phyloP scores from a whole-genome alignment of 306 rosid species.

The Heteromeles arbutifolia region DNA sequence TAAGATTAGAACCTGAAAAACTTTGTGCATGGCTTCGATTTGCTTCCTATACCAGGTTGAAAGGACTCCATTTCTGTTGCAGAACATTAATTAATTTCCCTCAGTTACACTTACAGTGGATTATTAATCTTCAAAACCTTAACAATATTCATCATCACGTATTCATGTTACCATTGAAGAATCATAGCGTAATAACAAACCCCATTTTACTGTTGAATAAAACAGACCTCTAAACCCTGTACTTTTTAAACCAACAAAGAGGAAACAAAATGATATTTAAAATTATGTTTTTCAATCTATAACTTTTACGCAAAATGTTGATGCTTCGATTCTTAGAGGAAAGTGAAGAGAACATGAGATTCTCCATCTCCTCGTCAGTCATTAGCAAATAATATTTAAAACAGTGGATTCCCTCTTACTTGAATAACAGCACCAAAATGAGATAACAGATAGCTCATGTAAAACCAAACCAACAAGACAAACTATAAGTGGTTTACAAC shows the following conservation, averaged over 20 bases:
- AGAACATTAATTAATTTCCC: conserved; percentile 80
- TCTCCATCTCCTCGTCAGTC: neutral
- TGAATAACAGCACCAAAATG: neutral
- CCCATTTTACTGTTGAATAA: neutral
- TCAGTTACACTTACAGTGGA: conserved; percentile 48
- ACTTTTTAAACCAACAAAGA: neutral
- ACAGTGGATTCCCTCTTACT: neutral
- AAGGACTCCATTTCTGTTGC: conserved; percentile 87
- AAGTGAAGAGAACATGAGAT: neutral
- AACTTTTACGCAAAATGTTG: neutral
- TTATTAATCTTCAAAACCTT: conserved; percentile 42
- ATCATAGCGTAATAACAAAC: neutral
- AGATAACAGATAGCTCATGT: neutral
- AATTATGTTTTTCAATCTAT: neutral
- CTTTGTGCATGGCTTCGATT: conserved; percentile 99
- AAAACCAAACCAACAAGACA: neutral
- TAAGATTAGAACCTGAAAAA: conserved; percentile 99
- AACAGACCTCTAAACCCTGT: neutral
- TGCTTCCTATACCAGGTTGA: conserved; percentile 92
- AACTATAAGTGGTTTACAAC: neutral
- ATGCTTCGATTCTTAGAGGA: neutral
- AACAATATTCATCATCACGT: conserved; percentile 26
- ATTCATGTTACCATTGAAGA: conserved; percentile 2
- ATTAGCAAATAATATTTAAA: neutral
- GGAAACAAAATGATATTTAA: neutral